Evolutionary conservation across 2,329 filamentous ascomycete genomes (phyloP).

Genomic region (Aspergillus melleus): DNA sequence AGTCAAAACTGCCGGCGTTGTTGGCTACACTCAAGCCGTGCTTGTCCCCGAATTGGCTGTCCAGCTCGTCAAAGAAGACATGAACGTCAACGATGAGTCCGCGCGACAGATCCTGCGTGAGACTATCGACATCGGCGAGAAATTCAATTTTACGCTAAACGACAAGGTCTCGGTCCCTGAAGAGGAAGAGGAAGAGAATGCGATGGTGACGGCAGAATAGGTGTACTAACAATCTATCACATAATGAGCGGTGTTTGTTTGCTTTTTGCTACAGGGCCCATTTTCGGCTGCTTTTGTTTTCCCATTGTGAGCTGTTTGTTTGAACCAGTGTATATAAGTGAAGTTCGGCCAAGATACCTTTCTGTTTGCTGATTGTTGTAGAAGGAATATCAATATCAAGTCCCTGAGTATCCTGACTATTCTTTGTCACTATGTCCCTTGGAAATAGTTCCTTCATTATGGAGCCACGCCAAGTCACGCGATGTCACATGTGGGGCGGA

Average conservation of each 20-base stretch:
- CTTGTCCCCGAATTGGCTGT: conserved; percentile 70
- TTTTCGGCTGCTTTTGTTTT: not conserved
- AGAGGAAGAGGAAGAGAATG: conserved; percentile 15
- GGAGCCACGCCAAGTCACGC: not conserved
- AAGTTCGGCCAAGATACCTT: conserved; percentile 6
- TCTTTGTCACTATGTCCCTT: too few species aligned
- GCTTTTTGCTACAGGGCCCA: not conserved
- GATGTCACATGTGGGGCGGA: not conserved
- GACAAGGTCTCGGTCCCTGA: conserved; percentile 48
- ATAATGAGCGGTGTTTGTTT: not conserved
- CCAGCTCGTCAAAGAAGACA: conserved; percentile 59
- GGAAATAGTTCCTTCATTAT: too few species aligned
- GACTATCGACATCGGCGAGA: conserved; percentile 66
- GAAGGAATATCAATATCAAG: not conserved
- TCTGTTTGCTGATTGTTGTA: conserved; percentile 1
- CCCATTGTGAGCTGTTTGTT: not conserved
- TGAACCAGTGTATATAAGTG: conserved; percentile 3
- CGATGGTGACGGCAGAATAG: not conserved
- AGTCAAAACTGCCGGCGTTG: conserved; percentile 65
- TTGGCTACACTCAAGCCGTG: conserved; percentile 70
- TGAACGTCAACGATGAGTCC: conserved; percentile 47
- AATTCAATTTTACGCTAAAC: conserved; percentile 65
- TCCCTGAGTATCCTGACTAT: too few species aligned
- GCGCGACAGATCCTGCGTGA: conserved; percentile 62
- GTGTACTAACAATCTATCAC: not conserved